Base-by-base conservation (phyloP, 345 rosid genomes). In the Pistacia vera region DNA sequence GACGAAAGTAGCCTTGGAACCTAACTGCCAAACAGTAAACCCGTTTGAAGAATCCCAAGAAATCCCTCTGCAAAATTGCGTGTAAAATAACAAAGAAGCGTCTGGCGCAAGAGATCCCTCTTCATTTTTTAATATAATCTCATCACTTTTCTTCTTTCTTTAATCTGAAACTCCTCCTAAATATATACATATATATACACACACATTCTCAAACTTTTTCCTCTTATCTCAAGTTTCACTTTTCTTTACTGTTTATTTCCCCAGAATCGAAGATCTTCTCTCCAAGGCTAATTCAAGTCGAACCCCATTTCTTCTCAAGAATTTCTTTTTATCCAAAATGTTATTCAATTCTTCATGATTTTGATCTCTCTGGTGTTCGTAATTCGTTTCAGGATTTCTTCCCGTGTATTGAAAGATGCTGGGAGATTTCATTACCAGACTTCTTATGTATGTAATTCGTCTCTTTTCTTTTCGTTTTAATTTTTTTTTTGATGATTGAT, bases 361-460 rank as follows among this genome's bases (percentile, higher is more conserved):
- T 41, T 71, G 38, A 58, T 22, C 54, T 41, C 9, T 41, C 8
- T 41, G 1, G 8, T 41, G 8, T 41, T 41, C 46, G 8, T 41
- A 41, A 41, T 41, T 41, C 9, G 46, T 41, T 41, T 41, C 46
- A 41, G 9, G 46, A 7, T 41, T 41, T 41, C 46, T 41, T 41
- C 9, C 46, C 46, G 46, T 9, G 66, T 68, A 61, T 73, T 83
- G 73, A 75, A 85, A 79, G 79, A 92, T 92, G 97, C 85, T 92
- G 75, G 97, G 97, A 64, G 90, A 88, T 74, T 87, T 92, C 72
- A 22, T 92, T 68, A 87, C 77, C 68, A 81, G 95, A 80, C 57
- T 67, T 63, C 88, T 92, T 60, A 76, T 89, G 97, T 92, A 90
- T 49, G 89, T 78, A 55, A 13, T 77, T n/a, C 48, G 11, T 58